phyloP scores from a whole-genome alignment of 306 rosid genomes.

The Trifolium dubium region DNA sequence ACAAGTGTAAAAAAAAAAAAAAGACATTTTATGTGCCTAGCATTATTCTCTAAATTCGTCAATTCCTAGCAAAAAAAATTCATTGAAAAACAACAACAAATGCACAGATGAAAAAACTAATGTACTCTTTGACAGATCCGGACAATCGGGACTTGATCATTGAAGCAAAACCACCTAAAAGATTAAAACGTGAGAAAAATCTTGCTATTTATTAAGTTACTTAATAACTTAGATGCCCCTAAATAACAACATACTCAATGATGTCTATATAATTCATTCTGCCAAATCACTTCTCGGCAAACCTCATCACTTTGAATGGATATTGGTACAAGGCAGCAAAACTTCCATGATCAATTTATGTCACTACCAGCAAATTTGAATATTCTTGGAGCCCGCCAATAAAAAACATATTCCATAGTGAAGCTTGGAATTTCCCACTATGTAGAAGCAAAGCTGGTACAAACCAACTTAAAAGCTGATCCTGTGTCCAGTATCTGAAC shows the following conservation, averaged over 20 bases:
- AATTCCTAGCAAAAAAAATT: constrained; percentile 1
- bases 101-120: constrained; percentile 37
- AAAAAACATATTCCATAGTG: constrained; percentile 42
- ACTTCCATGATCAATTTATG: constrained; percentile 43
- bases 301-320: constrained; percentile 46
- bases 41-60: constrained; percentile 30
- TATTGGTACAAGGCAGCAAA: constrained; percentile 48
- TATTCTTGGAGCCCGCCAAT: constrained; percentile 45
- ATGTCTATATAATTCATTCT: constrained; percentile 43
- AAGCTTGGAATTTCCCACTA: constrained; percentile 45
- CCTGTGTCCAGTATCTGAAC: constrained; percentile 47
- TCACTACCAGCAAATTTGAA: constrained; percentile 55
- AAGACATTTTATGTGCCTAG: constrained; percentile 6
- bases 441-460: constrained; percentile 44
- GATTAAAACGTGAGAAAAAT: constrained; percentile 43
- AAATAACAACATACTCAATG: constrained; percentile 45
- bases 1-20: constrained; percentile 26
- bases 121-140: constrained; percentile 24
- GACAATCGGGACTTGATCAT: constrained; percentile 32
- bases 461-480: constrained; percentile 51
- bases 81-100: constrained; percentile 34
- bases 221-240: constrained; percentile 48
- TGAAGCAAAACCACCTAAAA: constrained; percentile 41
- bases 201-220: constrained; percentile 38
- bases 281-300: constrained; percentile 52